Evolutionary conservation across 768 basidiomycete genomes (phyloP), one percentile per base, ranked within the genome.

Genomic region (Lyophyllum atratum): DNA sequence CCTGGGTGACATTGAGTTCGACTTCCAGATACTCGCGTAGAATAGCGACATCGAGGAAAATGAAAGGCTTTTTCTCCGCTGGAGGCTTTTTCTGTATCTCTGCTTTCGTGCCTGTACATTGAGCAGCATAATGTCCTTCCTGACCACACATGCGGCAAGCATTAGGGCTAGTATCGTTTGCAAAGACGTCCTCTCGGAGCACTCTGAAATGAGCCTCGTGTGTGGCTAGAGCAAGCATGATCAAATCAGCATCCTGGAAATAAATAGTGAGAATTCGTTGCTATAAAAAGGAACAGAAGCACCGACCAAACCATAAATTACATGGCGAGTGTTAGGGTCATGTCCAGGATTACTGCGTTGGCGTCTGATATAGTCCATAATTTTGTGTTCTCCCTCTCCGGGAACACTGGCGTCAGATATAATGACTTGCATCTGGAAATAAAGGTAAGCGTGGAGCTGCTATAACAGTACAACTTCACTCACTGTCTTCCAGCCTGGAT

Each of bases 301-400:
- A 70, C 89, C 58, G 66, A 95, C 94, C 70, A 99, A 76, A 63
- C 97, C 97, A 75, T 98, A 99, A 60, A 99, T 98, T 54, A 98
- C 96, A 69, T 99, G 97, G 31, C 81, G 80, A 3, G 95, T 98
- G 68, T 99, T 98, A 19, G 96, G 89, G 71, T 99, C 89, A 73
- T 98, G 89, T n/a, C 87, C 90, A 22, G 84, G 83, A 67, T 95
- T 92, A 49, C 82, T 79, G 50, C 97, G 83, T 66, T 97, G 95
- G 31, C 95, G 82, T 54, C 97, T 81, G 61, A 99, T 96, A 70
- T 84, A 98, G 70, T 98, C 97, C 95, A 99, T 98, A 61, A 99
- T 98, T 78, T 99, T 99, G 73, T 99, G 97, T 70, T 99, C 97
- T 69, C 97, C 97, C 74, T 99, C 97, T 64, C 97, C 97, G 1